These are phyloP conservation scores for Kwoniella sp. DNA, from an alignment of 768 basidiomycete species.

Conservation along the genomic window DNA sequence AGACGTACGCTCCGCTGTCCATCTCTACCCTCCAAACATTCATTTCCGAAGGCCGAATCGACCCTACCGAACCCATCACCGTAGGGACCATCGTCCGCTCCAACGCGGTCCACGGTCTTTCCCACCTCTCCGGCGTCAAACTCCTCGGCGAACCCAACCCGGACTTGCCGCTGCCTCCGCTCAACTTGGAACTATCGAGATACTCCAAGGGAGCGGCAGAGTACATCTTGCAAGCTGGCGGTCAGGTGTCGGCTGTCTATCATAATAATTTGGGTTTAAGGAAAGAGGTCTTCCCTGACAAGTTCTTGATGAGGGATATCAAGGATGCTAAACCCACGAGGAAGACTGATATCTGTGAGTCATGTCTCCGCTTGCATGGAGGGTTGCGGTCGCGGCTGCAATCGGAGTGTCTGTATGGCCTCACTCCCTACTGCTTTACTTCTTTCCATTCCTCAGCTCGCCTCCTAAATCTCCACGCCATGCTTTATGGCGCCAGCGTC, in stretches of 20 bases:
- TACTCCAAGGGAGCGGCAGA: constrained; percentile 83
- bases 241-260: constrained; percentile 83
- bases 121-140: constrained; percentile 78
- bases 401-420: too few relatives aligned
- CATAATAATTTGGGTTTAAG: constrained; percentile 84
- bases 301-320: constrained; percentile 67
- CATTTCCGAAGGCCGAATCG: constrained; percentile 81
- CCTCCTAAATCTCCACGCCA: too few relatives aligned
- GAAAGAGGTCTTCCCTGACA: constrained; percentile 58
- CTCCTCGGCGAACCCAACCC: constrained; percentile 67
- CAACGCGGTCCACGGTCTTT: constrained; percentile 82
- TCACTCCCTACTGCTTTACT: too few relatives aligned
- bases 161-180: constrained; percentile 59
- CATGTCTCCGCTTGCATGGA: too few relatives aligned
- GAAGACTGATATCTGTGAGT: constrained; percentile 78
- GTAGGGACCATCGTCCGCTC: constrained; percentile 80
- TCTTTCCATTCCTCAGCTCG: too few relatives aligned
- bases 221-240: constrained; percentile 79
- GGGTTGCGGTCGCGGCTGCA: too few relatives aligned
- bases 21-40: constrained; percentile 85
- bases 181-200: constrained; percentile 79
- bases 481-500: too few relatives aligned
- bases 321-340: constrained; percentile 79
- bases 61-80: constrained; percentile 81
- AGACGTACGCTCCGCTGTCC: constrained; percentile 79